These are phyloP conservation scores for Cardamine resedifolia DNA, from an alignment of 345 rosid genomes.

Conservation along the genomic window DNA sequence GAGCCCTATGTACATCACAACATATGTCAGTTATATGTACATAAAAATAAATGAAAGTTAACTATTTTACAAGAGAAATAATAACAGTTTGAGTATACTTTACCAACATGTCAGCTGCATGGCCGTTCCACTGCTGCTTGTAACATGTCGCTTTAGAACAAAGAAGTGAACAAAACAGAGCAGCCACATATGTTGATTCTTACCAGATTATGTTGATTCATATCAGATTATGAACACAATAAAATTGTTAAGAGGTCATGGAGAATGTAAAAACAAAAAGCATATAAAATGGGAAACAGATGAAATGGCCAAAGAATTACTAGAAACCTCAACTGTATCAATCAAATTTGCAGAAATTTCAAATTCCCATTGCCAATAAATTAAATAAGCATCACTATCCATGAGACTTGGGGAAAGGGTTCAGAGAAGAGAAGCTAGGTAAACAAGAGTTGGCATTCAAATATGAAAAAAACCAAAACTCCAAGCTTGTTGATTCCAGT, in stretches of 20 bases:
- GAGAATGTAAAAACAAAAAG: constrained; percentile 13
- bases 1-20: background rate
- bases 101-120: constrained; percentile 5
- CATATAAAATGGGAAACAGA: background rate
- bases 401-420: background rate
- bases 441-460: background rate
- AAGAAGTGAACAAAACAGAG: constrained; percentile 6
- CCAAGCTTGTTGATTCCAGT: constrained; percentile 9
- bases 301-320: background rate
- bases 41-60: background rate
- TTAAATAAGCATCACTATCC: background rate
- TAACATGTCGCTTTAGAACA: background rate
- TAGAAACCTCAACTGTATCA: background rate
- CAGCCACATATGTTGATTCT: background rate
- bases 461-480: background rate
- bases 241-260: background rate
- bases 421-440: background rate
- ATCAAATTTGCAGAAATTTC: constrained; percentile 12
- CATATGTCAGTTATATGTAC: constrained; percentile 19
- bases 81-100: background rate
- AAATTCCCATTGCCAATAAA: background rate
- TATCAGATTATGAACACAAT: background rate
- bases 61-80: background rate
- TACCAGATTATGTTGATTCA: constrained; percentile 2
- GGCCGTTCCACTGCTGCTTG: background rate